These are phyloP conservation scores for Kodamaea derodonti DNA, from an alignment of 1,139 yeast genomes.

Conservation along the genomic window DNA sequence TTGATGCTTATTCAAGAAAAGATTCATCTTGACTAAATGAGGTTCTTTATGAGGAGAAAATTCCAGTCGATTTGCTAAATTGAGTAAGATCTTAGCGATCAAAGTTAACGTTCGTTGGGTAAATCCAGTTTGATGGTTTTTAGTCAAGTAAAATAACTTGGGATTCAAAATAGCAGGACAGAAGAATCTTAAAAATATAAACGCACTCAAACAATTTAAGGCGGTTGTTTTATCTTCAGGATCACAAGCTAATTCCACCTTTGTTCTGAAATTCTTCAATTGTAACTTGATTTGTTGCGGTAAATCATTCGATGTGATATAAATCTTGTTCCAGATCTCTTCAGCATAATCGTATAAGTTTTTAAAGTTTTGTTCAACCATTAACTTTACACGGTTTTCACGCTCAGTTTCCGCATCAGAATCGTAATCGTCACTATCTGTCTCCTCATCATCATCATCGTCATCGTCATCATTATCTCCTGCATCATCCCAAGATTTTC, in stretches of 20 bases:
- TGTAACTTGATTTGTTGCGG: constrained; percentile 68
- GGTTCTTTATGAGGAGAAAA: constrained; percentile 81
- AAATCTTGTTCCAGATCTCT: constrained; percentile 70
- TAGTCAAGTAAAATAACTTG: constrained; percentile 69
- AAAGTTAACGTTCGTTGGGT: constrained; percentile 76
- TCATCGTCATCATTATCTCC: constrained; percentile 16
- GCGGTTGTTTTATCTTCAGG: constrained; percentile 54
- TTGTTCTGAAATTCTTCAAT: constrained; percentile 53
- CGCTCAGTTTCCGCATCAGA: constrained; percentile 32
- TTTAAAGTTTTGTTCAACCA: constrained; percentile 48
- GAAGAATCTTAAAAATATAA: constrained; percentile 77
- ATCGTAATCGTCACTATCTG: constrained; percentile 24
- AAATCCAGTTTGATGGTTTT: constrained; percentile 64
- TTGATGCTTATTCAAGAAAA: constrained; percentile 56
- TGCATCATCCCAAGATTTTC: constrained; percentile 18
- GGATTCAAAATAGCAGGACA: constrained; percentile 94
- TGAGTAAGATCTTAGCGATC: constrained; percentile 76
- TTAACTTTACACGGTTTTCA: constrained; percentile 23
- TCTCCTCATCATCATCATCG: constrained; percentile 21
- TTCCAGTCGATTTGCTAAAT: constrained; percentile 70
- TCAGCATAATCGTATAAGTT: constrained; percentile 55
- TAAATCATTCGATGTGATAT: constrained; percentile 65
- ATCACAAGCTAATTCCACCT: constrained; percentile 59
- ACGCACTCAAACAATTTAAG: constrained; percentile 74
- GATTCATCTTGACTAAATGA: constrained; percentile 67